These are phyloP conservation scores for Pseudoperonospora humuli DNA, from an alignment of 352 stramenopile species.

Conservation along the genomic window DNA sequence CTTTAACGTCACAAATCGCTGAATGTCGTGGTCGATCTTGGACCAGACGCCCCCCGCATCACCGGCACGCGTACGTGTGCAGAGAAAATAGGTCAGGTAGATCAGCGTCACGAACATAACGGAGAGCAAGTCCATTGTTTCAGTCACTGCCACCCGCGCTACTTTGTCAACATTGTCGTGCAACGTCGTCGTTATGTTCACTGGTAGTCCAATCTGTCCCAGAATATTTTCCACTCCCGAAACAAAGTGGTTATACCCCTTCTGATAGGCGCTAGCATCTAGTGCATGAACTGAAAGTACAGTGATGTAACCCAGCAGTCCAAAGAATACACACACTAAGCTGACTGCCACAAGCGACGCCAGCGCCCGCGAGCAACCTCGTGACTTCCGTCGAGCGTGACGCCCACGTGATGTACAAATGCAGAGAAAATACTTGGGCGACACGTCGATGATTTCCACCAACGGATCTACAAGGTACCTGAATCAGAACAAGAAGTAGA, in stretches of 20 bases:
- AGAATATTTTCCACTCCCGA: conserved; percentile 55
- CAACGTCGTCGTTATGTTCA: conserved; percentile 85
- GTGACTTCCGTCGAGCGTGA: conserved; percentile 63
- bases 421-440: conserved; percentile 80
- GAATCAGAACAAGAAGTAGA: not conserved
- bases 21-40: conserved; percentile 85
- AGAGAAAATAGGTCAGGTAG: conserved; percentile 86
- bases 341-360: conserved; percentile 75
- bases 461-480: conserved; percentile 82
- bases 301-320: conserved; percentile 80
- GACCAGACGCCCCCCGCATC: conserved; percentile 83
- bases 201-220: conserved; percentile 64
- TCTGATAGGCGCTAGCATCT: conserved; percentile 75
- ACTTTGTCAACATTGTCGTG: conserved; percentile 88
- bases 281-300: conserved; percentile 81
- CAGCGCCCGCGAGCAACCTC: conserved; percentile 76
- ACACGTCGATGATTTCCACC: conserved; percentile 85
- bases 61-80: conserved; percentile 72
- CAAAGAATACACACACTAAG: conserved; percentile 83
- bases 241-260: conserved; percentile 71
- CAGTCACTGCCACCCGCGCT: conserved; percentile 70
- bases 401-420: conserved; percentile 74
- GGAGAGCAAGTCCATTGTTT: conserved; percentile 87
- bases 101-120: conserved; percentile 87
- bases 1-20: conserved; percentile 85